These are phyloP conservation scores for Scenedesmus sp. DNA, from an alignment of 163 green algal genomes.

Conservation along the genomic window DNA sequence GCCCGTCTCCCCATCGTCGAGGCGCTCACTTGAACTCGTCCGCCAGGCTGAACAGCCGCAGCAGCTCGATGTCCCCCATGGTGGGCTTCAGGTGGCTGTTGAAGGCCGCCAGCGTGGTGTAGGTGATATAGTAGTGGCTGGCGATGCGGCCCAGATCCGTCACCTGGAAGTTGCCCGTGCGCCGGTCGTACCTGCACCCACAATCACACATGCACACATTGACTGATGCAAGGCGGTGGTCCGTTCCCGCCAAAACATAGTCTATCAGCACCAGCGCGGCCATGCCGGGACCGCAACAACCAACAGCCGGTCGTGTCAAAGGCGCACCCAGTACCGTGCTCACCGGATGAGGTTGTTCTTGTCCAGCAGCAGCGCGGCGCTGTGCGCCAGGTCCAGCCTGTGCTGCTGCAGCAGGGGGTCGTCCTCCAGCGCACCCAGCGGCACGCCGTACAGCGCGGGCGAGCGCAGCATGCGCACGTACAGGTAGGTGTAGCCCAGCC, in stretches of 20 bases:
- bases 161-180: conserved; percentile 77
- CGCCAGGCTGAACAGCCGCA: conserved; percentile 90
- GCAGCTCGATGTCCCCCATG: conserved; percentile 98
- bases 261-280: too few relatives aligned
- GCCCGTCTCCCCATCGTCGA: not conserved
- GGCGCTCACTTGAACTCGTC: conserved; percentile 71
- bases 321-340: not conserved
- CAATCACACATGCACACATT: not conserved
- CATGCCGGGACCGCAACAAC: too few relatives aligned
- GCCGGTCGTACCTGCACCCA: conserved; percentile 64
- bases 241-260: too few relatives aligned
- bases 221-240: too few relatives aligned
- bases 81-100: conserved; percentile 97
- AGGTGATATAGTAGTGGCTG: conserved; percentile 97
- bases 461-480: conserved; percentile 97
- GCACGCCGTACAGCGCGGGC: conserved; percentile 93
- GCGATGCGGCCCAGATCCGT: conserved; percentile 98
- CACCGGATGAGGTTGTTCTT: conserved; percentile 89
- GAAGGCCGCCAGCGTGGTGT: conserved; percentile 95
- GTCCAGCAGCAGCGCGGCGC: conserved; percentile 89
- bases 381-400: conserved; percentile 94
- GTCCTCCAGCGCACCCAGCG: conserved; percentile 63
- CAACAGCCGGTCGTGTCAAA: not conserved
- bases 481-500: conserved; percentile 99
- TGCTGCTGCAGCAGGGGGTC: conserved; percentile 76